phyloP scores from a whole-genome alignment of 2,329 filamentous ascomycete species.

The Diaporthe humulicola region DNA sequence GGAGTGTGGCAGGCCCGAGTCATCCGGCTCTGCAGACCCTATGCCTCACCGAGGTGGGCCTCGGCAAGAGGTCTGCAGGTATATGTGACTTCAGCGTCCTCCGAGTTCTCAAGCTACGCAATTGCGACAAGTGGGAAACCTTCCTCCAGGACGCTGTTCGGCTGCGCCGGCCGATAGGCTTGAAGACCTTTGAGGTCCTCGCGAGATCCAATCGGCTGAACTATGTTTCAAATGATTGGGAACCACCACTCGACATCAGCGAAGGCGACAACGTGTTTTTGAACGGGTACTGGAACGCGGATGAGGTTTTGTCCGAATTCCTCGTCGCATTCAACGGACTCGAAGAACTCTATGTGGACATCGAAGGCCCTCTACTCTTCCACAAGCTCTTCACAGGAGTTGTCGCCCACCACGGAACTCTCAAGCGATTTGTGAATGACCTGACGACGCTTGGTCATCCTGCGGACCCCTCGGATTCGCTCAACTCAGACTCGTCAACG shows the following conservation, averaged over 20 bases:
- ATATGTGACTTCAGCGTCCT: background rate
- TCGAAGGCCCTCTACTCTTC: background rate
- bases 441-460: too few species aligned
- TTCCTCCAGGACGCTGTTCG: background rate
- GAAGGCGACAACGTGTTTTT: too few species aligned
- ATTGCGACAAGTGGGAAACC: background rate
- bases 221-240: too few species aligned
- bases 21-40: background rate
- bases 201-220: too few species aligned
- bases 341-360: background rate
- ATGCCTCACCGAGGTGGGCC: background rate
- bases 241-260: too few species aligned
- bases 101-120: background rate
- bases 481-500: background rate
- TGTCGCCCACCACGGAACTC: background rate
- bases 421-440: background rate
- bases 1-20: background rate
- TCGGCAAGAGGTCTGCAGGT: background rate
- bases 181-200: background rate
- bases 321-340: background rate
- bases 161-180: background rate
- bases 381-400: background rate
- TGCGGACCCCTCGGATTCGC: rapidly evolving
- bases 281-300: background rate
- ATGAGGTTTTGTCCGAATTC: background rate